Conservation (phyloP, 805 yeast species). For the Metschnikowia similis region DNA sequence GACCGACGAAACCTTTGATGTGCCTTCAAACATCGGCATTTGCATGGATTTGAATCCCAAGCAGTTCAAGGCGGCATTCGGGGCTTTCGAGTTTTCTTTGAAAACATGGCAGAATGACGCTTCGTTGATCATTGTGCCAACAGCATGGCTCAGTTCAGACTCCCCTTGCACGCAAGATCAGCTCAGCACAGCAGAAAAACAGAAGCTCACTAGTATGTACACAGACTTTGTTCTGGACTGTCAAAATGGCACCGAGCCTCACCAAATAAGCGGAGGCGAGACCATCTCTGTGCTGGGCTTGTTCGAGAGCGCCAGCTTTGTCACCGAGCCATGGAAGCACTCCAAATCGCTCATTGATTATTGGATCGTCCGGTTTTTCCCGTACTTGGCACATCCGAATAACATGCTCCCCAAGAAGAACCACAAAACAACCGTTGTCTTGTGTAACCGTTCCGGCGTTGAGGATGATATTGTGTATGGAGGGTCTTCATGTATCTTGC, state of each 20-base stretch:
- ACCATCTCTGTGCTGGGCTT: not conserved
- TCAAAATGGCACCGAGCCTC: not conserved
- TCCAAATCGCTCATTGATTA: slow-evolving; percentile 43
- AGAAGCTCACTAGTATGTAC: not conserved
- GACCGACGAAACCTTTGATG: not conserved
- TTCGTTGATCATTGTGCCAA: slow-evolving; percentile 66
- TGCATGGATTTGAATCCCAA: slow-evolving; percentile 95
- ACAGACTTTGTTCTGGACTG: not conserved
- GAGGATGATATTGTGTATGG: slow-evolving; percentile 67
- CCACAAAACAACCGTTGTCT: slow-evolving; percentile 36
- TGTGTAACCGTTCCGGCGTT: slow-evolving; percentile 75
- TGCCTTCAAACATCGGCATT: slow-evolving; percentile 63
- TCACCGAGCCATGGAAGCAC: slow-evolving; percentile 9
- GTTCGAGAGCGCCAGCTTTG: not conserved
- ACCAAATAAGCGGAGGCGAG: not conserved
- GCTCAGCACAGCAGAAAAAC: not conserved
- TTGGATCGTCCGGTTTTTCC: slow-evolving; percentile 71
- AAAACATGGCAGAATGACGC: slow-evolving; percentile 46
- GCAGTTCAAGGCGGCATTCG: slow-evolving; percentile 75
- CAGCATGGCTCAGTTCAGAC: slow-evolving; percentile 73
- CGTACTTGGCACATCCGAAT: slow-evolving; percentile 44
- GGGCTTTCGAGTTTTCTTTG: slow-evolving; percentile 64
- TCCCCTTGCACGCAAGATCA: slow-evolving; percentile 37
- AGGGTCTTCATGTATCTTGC: slow-evolving; percentile 57
- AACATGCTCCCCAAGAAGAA: slow-evolving; percentile 22